phyloP scores from a whole-genome alignment of 352 stramenopile species.

The Pythium phragmitis region DNA sequence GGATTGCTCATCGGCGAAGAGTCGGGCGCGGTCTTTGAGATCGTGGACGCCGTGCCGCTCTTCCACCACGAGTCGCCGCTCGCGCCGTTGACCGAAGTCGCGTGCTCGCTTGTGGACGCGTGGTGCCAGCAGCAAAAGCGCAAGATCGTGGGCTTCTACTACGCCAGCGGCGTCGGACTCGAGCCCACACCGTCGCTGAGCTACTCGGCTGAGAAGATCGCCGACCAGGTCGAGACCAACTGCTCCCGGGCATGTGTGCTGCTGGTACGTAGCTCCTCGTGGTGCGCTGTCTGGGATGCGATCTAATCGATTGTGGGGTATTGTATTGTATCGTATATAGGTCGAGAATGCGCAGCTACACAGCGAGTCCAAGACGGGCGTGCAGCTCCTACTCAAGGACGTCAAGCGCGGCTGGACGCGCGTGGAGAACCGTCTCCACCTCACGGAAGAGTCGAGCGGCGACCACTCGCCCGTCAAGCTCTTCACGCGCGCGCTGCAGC shows the following conservation, averaged over 20 bases:
- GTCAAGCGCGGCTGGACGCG: conserved; percentile 74
- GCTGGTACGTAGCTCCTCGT: conserved; percentile 25
- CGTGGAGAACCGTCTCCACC: conserved; percentile 59
- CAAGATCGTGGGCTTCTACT: conserved; percentile 73
- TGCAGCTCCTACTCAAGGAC: conserved; percentile 79
- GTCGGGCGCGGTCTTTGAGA: conserved; percentile 39
- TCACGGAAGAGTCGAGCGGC: conserved; percentile 40
- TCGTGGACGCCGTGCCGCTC: conserved; percentile 68
- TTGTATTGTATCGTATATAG: conserved; percentile 9
- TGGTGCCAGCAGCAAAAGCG: conserved; percentile 43
- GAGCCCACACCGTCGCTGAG: conserved; percentile 40
- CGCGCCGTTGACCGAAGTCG: conserved; percentile 61
- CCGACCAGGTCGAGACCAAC: conserved; percentile 65
- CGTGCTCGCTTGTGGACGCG: conserved; percentile 65
- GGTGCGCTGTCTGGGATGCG: not conserved
- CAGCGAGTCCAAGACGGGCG: conserved; percentile 45
- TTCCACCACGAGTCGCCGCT: conserved; percentile 79
- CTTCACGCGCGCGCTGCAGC: conserved; percentile 47
- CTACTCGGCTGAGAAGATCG: conserved; percentile 61
- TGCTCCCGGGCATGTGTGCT: conserved; percentile 71
- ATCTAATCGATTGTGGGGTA: not conserved
- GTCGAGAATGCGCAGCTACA: conserved; percentile 60
- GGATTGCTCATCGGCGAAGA: conserved; percentile 64
- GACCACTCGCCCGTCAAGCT: conserved; percentile 36
- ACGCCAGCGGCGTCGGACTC: conserved; percentile 36